Evolutionary conservation across 1,284 basidiomycete species (phyloP), one percentile per base, ranked within the genome.

Genomic region (Megacollybia platyphylla): DNA sequence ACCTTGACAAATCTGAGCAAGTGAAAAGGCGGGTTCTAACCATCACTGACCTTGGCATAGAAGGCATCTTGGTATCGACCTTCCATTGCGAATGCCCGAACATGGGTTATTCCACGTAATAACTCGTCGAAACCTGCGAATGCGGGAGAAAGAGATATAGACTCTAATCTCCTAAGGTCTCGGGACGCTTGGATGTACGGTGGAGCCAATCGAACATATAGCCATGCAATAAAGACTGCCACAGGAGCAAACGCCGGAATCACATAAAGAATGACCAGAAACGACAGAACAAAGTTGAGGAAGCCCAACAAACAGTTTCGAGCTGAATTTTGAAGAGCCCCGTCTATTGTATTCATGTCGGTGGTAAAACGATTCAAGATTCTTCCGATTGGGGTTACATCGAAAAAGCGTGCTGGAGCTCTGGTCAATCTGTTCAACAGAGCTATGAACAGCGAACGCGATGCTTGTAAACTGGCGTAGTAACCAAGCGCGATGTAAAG

Each of bases 41-140:
- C 11, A 7, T n/a, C 35, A 44, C 57, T n/a, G 41, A 65, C 66
- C 54, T 60, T 65, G 5, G 44, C 43, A 58, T 85, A 87, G 52
- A 90, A 83, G 11, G 61, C 51, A 47, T 80, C 68, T 52, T 88
- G 83, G 58, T 89, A 89, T 45, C 79, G 61, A 26, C 66, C 63
- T 53, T 90, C 87, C 67, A 84, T 86, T 2, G 78, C 82, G 57
- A 88, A 91, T 0, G 87, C 88, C 20, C 87, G 74, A 15, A 92
- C 78, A 50, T 87, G 79, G 26, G 79, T 64, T 32, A 89, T 72
- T 3, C 88, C 88, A 32, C 70, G 71, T 31, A 91, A 65, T 9
- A 89, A 64, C 55, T 92, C 87, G 47, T 83, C 80, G 53, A 85
- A 88, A 0, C 83, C 83, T 11, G 80, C 72, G 53, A 83, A 82